Evolutionary conservation across 345 rosid genomes (phyloP), one percentile per base, ranked within the genome.

Genomic region (Tarenaya hassleriana): DNA sequence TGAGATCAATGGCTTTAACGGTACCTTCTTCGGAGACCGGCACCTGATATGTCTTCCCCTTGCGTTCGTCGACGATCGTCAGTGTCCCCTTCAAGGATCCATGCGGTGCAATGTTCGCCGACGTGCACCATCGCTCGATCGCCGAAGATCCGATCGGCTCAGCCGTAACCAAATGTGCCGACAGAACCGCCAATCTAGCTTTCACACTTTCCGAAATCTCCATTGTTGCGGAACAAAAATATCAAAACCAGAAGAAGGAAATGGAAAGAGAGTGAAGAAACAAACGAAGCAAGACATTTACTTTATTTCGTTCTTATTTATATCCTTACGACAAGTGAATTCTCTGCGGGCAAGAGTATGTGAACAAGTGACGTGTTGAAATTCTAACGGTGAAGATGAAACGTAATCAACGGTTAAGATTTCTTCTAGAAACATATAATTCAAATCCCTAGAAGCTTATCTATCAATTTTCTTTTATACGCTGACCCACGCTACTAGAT

Each of bases 1-100:
- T 92, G 33, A 92, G 64, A 72, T 92, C 94, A 56, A 82, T 43
- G 51, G 97, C 82, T 75, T 74, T 92, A 15, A 85, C 66, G 24
- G 97, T 76, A 68, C 91, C 97, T 38, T 83, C 71, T 3, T 72
- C 60, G 34, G 95, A 73, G 3, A 85, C 76, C 15, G 69, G 73
- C 16, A 88, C 32, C 67, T 70, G 73, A 55, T 92, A 81, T 27
- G 63, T 81, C 51, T 81, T 75, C 0, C 88, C 91, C 5, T 82
- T 83, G 16, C 91, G 75, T 29, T 92, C 97, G 69, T 92, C 97
- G 49, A 83, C 57, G 52, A 92, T 44, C 40, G 81, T 71, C 52
- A 92, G 52, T 0, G 65, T 38, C 18, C 94, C 94, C 17, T 68
- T 71, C 38, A 81, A 69, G 44, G 77, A 73, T 1, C 78, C 75